Evolutionary conservation across 1,139 yeast species (phyloP).

Genomic region (Schizosaccharomyces versatilis): DNA sequence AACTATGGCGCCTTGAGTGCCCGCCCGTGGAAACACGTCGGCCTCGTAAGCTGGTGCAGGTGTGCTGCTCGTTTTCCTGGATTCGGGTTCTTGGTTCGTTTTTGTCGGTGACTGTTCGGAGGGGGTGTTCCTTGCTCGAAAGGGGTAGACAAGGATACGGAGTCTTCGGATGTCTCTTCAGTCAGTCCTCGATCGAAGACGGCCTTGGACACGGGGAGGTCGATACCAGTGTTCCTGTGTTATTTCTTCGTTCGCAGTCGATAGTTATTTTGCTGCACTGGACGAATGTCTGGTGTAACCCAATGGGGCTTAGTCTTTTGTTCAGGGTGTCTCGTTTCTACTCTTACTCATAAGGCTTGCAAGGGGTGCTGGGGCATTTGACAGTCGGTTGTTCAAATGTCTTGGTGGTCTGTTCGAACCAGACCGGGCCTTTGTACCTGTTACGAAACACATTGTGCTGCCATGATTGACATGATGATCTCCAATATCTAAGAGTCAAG

Average conservation of each 20-base stretch:
- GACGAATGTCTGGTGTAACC: background rate
- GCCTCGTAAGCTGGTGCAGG: background rate
- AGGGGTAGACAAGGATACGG: background rate
- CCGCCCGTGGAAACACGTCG: background rate
- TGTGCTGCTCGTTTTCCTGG: background rate
- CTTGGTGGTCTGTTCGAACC: background rate
- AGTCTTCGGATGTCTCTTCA: background rate
- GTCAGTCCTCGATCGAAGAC: background rate
- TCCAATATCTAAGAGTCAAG: conserved; percentile 1
- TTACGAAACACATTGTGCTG: background rate
- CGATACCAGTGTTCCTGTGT: background rate
- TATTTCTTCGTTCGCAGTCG: background rate
- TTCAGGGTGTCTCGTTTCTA: background rate
- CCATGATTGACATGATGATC: background rate
- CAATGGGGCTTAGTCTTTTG: conserved; percentile 3
- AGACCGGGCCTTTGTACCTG: background rate
- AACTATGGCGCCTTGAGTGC: background rate
- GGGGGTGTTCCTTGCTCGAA: background rate
- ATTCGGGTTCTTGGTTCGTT: background rate
- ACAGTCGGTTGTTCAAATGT: too few species aligned
- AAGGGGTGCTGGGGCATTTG: background rate
- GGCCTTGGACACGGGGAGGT: background rate
- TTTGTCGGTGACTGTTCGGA: background rate
- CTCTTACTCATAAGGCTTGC: background rate
- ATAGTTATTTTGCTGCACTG: background rate